These are phyloP conservation scores for Hibiscus mutabilis DNA, from an alignment of 345 rosid species.

Conservation along the genomic window DNA sequence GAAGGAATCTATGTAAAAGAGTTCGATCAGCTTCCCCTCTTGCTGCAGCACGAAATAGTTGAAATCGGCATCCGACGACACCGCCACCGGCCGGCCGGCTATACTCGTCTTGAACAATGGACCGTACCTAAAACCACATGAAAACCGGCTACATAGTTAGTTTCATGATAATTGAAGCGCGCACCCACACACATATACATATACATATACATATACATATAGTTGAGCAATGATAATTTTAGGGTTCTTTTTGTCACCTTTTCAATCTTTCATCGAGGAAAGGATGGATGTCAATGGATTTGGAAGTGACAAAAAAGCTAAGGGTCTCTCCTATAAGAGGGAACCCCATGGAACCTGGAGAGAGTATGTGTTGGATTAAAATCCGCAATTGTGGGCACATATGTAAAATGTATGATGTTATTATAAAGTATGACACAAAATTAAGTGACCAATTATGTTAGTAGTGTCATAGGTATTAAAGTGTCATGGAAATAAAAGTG, in stretches of 20 bases:
- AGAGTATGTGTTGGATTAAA: no score
- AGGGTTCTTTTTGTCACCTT: background rate
- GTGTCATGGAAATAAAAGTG: no score
- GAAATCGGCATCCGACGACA: conserved; percentile 14
- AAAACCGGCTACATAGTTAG: no score
- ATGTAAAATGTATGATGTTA: no score
- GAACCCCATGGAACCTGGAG: conserved; percentile 18
- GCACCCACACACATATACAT: no score
- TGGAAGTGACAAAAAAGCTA: conserved; percentile 1
- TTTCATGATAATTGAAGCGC: background rate
- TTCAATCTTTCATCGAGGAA: background rate
- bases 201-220: no score
- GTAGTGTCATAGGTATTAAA: no score
- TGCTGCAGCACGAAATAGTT: conserved; percentile 14
- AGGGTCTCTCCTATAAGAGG: conserved; percentile 19
- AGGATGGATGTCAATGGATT: conserved; percentile 5
- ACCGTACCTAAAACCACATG: conserved; percentile 10
- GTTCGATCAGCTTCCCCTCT: conserved; percentile 13
- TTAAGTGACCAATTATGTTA: no score
- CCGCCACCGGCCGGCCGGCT: conserved; percentile 11
- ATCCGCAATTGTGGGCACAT: no score
- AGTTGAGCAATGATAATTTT: background rate
- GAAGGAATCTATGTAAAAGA: conserved; percentile 15
- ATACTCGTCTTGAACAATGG: conserved; percentile 16
- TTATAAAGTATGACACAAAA: no score